A percentile compares a stretch with the other conserved stretches of the same genome.
These are phyloP conservation scores for Passalora sequoiae DNA, from an alignment of 2,329 filamentous ascomycete genomes.

Conservation along the genomic window DNA sequence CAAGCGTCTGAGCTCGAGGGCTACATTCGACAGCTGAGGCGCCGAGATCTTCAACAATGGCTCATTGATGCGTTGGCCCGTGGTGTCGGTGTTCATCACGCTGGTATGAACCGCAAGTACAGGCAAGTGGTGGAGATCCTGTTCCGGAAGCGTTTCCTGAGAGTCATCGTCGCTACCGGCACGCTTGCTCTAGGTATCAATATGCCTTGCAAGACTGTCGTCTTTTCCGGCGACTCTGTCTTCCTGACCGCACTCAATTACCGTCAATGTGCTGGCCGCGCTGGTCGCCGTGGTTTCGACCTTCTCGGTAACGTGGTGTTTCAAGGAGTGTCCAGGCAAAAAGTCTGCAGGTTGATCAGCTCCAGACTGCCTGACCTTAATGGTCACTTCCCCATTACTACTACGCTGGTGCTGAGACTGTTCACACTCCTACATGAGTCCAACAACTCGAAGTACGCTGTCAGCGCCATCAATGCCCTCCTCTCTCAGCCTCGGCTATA, in stretches of 20 bases:
- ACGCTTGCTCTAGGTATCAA: constrained; percentile 75
- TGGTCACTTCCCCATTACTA: constrained; percentile 74
- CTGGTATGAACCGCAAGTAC: constrained; percentile 73
- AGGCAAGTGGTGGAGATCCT: constrained; percentile 68
- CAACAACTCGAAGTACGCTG: constrained; percentile 57
- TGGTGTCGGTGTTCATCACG: constrained; percentile 72
- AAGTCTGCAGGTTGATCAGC: constrained; percentile 65
- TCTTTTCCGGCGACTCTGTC: constrained; percentile 68
- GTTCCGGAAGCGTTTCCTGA: constrained; percentile 66
- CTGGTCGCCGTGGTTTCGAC: constrained; percentile 75
- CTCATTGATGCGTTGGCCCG: constrained; percentile 59
- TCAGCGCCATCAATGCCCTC: constrained; percentile 59
- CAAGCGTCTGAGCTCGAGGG: constrained; percentile 54
- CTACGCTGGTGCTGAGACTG: constrained; percentile 64
- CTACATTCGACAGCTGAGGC: constrained; percentile 49
- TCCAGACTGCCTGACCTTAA: constrained; percentile 67
- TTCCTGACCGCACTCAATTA: constrained; percentile 72
- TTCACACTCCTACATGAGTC: constrained; percentile 64
- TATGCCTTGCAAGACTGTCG: constrained; percentile 77
- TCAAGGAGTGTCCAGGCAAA: constrained; percentile 56
- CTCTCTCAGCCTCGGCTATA: constrained; percentile 66
- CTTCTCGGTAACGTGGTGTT: constrained; percentile 77
- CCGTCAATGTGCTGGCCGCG: constrained; percentile 69
- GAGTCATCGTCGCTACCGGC: constrained; percentile 68
- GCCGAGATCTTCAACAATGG: constrained; percentile 47